Evolutionary conservation across 2,329 filamentous ascomycete genomes (phyloP).

Genomic region (Aureobasidium uvarum): DNA sequence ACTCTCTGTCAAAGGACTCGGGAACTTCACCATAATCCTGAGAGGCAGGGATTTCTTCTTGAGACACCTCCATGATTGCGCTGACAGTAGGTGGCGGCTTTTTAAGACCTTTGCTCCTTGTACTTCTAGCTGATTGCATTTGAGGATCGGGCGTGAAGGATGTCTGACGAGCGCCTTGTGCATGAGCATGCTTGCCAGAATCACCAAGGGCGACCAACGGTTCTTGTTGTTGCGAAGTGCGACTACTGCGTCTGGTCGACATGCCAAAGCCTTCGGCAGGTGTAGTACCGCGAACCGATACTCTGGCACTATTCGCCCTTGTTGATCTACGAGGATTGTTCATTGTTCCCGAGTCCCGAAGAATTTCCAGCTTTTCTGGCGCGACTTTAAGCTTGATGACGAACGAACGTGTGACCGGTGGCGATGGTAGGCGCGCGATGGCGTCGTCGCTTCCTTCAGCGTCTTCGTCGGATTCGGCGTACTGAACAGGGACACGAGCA

Average conservation of each 20-base stretch:
- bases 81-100: constrained; percentile 43
- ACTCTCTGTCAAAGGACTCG: constrained; percentile 8
- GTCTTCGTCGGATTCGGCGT: constrained; percentile 53
- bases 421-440: constrained; percentile 19
- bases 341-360: neutral
- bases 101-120: constrained; percentile 51
- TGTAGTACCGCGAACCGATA: constrained; percentile 29
- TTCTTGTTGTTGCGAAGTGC: constrained; percentile 54
- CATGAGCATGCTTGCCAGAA: constrained; percentile 57
- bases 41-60: constrained; percentile 42
- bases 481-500: constrained; percentile 54
- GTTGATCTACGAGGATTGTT: constrained; percentile 18
- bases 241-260: constrained; percentile 55
- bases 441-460: constrained; percentile 38
- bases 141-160: constrained; percentile 47
- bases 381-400: constrained; percentile 41
- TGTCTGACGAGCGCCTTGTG: constrained; percentile 53
- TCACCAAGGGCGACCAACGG: constrained; percentile 58
- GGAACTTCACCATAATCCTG: constrained; percentile 37
- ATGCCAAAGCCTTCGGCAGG: constrained; percentile 29
- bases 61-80: constrained; percentile 54
- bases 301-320: constrained; percentile 10
- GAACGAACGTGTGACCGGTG: constrained; percentile 33
- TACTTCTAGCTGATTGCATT: constrained; percentile 39
- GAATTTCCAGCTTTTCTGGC: neutral